Base-by-base conservation (phyloP, 1,284 basidiomycete genomes). In the Neolentinus lepideus region DNA sequence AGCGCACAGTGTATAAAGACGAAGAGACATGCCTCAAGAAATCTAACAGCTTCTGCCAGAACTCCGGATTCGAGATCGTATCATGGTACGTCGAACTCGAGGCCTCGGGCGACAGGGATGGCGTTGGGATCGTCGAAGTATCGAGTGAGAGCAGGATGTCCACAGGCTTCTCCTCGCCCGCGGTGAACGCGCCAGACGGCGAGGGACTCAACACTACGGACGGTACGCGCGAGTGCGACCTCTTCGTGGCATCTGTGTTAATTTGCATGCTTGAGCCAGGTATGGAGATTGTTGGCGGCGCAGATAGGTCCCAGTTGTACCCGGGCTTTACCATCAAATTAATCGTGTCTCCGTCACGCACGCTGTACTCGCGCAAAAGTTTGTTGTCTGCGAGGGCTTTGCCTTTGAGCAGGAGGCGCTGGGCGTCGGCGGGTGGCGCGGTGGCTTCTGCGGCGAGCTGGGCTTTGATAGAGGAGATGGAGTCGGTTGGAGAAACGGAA, bases 321-420 rank as follows among this genome's bases (percentile, higher is more conserved):
- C 85, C 85, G 2, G 90, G 82, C 67, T 92, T 94, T 66, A 91
- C 72, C 76, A 94, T 85, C 51, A 98, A 76, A 68, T 88, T 93
- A 61, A 96, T 75, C 25, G 83, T 87, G 59, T 90, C 84, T 14
- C 88, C 90, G 63, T 86, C 80, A 63, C 85, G 83, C 62, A 95
- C 78, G 62, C 75, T 81, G 74, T 96, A 98, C 68, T 97, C 94
- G 66, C 88, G 86, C 45, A 97, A 73, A 4, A 98, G 80, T 68
- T 94, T 94, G 38, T 72, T 75, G 72, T 96, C 94, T 24, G 83
- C 85, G 59, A 97, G 80, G 0, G 89, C 92, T 69, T 98, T 98
- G 57, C 94, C 94, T 71, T 94, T 96, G 57, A 95, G 78, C 9
- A 98, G 75, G 6, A 95, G 80, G 1, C 94, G 79, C 70, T 96